A percentile compares a stretch with the other conserved stretches of the same genome.
phyloP scores from a whole-genome alignment of 2,329 filamentous ascomycete species.

The Dothideomycetidae sp. region DNA sequence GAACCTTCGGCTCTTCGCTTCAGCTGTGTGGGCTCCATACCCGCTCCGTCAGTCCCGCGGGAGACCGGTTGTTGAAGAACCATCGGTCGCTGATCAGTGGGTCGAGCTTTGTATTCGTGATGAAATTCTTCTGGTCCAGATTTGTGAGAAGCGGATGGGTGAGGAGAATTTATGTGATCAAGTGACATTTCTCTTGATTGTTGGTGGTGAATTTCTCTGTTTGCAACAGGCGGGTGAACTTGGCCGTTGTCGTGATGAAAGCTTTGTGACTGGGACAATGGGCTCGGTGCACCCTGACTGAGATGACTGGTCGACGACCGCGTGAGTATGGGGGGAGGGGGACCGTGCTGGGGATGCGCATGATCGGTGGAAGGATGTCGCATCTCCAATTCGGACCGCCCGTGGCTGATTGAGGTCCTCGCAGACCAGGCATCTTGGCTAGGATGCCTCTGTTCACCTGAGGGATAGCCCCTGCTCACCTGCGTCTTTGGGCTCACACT shows the following conservation, averaged over 20 bases:
- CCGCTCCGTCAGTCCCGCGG: not conserved
- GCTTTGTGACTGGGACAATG: slow-evolving; percentile 5
- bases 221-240: not conserved
- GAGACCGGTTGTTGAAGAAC: slow-evolving; percentile 12
- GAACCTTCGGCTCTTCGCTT: slow-evolving; percentile 18
- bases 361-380: not conserved
- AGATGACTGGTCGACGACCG: slow-evolving; percentile 6
- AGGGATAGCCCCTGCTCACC: slow-evolving; percentile 18
- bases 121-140: slow-evolving; percentile 1
- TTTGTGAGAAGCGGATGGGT: not conserved
- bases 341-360: not conserved
- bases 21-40: slow-evolving; percentile 10
- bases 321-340: not conserved
- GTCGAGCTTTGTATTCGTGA: not conserved
- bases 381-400: slow-evolving; percentile 1
- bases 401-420: slow-evolving; percentile 6
- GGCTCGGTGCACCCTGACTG: slow-evolving; percentile 8
- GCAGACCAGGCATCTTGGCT: slow-evolving; percentile 17
- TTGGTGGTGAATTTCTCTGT: not conserved
- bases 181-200: not conserved
- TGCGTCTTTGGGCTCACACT: slow-evolving; percentile 67
- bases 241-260: not conserved
- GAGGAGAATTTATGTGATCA: slow-evolving; percentile 1
- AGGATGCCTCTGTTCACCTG: slow-evolving; percentile 19
- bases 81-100: not conserved